These are phyloP conservation scores for Ceratocystis cacaofunesta DNA, from an alignment of 2,329 filamentous ascomycete genomes.

Conservation along the genomic window DNA sequence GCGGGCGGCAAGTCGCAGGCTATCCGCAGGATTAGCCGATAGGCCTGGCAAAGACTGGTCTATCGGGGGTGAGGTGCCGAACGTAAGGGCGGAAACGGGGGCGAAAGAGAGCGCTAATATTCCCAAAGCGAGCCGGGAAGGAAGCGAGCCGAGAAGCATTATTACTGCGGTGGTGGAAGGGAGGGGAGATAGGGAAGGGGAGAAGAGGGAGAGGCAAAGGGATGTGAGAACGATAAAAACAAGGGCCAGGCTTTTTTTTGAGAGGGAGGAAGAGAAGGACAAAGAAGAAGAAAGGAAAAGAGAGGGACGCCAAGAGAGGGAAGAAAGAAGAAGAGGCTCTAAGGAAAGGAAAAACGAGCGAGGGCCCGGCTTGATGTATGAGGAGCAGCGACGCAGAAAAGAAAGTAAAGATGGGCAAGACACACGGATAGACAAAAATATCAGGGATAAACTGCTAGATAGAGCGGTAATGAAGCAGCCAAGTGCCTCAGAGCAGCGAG, in stretches of 20 bases:
- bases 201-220: background rate
- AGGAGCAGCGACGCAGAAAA: background rate
- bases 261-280: background rate
- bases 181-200: background rate
- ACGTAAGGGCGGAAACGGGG: background rate
- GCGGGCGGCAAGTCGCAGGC: background rate
- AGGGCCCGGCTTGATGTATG: background rate
- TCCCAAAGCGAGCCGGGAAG: background rate
- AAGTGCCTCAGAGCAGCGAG: no score
- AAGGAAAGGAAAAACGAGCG: background rate
- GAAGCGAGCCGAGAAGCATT: slow-evolving; percentile 6
- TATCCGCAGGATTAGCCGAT: background rate
- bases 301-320: background rate
- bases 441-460: background rate
- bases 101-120: background rate
- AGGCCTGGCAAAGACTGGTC: background rate
- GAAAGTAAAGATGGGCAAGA: no score
- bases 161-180: background rate
- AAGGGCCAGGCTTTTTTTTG: background rate
- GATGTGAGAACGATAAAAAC: no score
- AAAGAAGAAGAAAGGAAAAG: background rate
- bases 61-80: background rate
- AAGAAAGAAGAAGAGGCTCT: background rate
- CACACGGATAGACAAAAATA: no score
- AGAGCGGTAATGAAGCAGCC: no score